Evolutionary conservation across 2,329 filamentous ascomycete genomes (phyloP).

Genomic region (Paramyrothecium sp.): DNA sequence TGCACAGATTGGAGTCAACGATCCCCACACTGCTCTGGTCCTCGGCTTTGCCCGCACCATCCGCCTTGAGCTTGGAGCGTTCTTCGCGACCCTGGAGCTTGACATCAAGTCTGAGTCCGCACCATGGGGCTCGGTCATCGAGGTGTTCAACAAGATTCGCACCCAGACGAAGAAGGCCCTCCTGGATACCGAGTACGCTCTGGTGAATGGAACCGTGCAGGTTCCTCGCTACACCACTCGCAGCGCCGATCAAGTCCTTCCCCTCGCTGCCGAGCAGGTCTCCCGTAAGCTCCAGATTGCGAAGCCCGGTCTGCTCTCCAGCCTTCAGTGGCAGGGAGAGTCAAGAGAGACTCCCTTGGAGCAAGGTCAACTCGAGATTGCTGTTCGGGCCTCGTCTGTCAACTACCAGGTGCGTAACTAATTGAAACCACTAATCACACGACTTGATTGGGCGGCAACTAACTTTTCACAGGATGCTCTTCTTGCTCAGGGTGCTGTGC

Average conservation of each 20-base stretch:
- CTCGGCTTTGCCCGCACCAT: not conserved
- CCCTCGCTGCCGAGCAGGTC: not conserved
- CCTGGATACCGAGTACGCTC: not conserved
- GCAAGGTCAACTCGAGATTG: not conserved
- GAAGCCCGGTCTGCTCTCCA: not conserved
- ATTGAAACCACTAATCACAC: no score
- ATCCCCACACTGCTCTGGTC: not conserved
- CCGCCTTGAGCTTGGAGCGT: not conserved
- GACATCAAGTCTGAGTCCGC: not conserved
- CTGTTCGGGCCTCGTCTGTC: not conserved
- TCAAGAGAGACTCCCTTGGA: constrained; percentile 1
- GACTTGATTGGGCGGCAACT: not conserved
- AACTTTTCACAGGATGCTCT: not conserved
- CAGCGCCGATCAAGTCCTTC: not conserved
- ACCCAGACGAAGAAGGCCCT: not conserved
- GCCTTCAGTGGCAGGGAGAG: not conserved
- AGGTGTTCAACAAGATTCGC: not conserved
- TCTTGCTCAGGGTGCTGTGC: not conserved
- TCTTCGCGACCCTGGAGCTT: not conserved
- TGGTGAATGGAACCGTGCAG: not conserved
- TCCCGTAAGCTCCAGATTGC: not conserved
- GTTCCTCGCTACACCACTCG: not conserved
- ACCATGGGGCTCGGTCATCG: not conserved
- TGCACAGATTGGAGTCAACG: not conserved
- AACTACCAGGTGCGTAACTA: not conserved